A percentile compares a stretch with the other conserved stretches of the same genome.
phyloP scores from a whole-genome alignment of 257 asterid genomes.

The Coffea eugenioides region DNA sequence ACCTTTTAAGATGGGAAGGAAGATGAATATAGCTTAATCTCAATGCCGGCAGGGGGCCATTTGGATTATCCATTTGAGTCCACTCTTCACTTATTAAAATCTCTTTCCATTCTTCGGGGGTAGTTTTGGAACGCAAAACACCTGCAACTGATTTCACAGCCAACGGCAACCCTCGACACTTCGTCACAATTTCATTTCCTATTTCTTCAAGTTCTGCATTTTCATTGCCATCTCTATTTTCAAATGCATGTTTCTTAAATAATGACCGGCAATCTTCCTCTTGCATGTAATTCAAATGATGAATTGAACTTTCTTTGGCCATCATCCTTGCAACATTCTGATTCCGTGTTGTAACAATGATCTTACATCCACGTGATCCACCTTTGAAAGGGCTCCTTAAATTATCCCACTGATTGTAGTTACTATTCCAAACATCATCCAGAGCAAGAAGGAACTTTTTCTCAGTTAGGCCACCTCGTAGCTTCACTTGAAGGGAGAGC shows the following conservation, averaged over 20 bases:
- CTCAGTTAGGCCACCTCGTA: constrained; percentile 39
- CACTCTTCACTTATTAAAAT: constrained; percentile 5
- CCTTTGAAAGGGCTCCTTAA: constrained; percentile 37
- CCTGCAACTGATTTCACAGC: constrained; percentile 20
- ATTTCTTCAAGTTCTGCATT: background rate
- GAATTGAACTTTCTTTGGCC: constrained; percentile 6
- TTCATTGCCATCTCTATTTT: background rate
- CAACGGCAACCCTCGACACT: constrained; percentile 15
- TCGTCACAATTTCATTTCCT: constrained; percentile 4
- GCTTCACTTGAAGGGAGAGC: constrained; percentile 43
- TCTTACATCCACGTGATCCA: constrained; percentile 49
- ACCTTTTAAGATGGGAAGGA: constrained; percentile 11
- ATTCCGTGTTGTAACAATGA: constrained; percentile 59
- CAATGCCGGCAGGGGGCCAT: background rate
- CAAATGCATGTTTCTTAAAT: constrained; percentile 14
- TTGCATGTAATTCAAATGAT: background rate
- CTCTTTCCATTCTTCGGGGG: background rate
- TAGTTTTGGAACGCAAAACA: background rate
- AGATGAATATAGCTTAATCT: constrained; percentile 18
- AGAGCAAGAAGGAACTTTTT: constrained; percentile 51
- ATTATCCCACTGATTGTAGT: constrained; percentile 38
- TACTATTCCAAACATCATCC: constrained; percentile 60
- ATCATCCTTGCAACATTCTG: constrained; percentile 42
- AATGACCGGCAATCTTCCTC: constrained; percentile 5
- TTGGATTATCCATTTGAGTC: background rate